A percentile compares a stretch with the other conserved stretches of the same genome.
Evolutionary conservation across 1,284 basidiomycete species (phyloP).

Genomic region (Lentinula novae-zelandiae): DNA sequence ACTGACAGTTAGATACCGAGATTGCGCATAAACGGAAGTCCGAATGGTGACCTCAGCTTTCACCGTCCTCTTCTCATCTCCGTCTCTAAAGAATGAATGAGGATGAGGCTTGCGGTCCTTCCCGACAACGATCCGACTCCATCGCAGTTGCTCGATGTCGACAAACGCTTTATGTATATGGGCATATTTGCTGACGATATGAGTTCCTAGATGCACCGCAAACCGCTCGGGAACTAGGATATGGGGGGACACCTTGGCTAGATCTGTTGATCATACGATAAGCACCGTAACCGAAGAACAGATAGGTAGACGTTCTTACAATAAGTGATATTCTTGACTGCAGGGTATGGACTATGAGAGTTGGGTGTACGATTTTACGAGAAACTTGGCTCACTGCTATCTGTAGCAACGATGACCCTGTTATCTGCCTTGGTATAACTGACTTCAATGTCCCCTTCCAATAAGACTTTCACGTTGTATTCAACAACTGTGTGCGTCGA

Average conservation of each 20-base stretch:
- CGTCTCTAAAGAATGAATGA: slow-evolving; percentile 86
- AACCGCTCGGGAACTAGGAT: slow-evolving; percentile 83
- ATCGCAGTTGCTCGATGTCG: slow-evolving; percentile 79
- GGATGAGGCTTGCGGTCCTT: slow-evolving; percentile 54
- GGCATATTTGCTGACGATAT: slow-evolving; percentile 81
- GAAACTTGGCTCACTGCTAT: slow-evolving; percentile 61
- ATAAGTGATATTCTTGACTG: slow-evolving; percentile 93
- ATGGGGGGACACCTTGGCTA: slow-evolving; percentile 86
- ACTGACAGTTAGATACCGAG: not conserved
- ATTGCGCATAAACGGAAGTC: not conserved
- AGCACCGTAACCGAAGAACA: not conserved
- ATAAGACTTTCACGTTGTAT: slow-evolving; percentile 72
- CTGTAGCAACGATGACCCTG: slow-evolving; percentile 81
- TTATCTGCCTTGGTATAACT: slow-evolving; percentile 87
- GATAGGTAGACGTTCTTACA: slow-evolving; percentile 41
- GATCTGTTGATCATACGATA: slow-evolving; percentile 40
- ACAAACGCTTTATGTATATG: slow-evolving; percentile 78
- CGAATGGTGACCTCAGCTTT: slow-evolving; percentile 50
- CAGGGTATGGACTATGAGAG: slow-evolving; percentile 1
- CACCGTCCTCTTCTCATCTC: slow-evolving; percentile 81
- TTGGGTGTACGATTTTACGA: not conserved
- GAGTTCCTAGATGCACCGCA: slow-evolving; percentile 81
- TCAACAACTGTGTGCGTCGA: slow-evolving; percentile 72
- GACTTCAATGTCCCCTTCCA: slow-evolving; percentile 75
- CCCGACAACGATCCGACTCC: slow-evolving; percentile 73